Evolutionary conservation across 192 early-diverging fungal genomes (phyloP), one percentile per base, ranked within the genome.

Genomic region (Phlyctochytrium planicorne): DNA sequence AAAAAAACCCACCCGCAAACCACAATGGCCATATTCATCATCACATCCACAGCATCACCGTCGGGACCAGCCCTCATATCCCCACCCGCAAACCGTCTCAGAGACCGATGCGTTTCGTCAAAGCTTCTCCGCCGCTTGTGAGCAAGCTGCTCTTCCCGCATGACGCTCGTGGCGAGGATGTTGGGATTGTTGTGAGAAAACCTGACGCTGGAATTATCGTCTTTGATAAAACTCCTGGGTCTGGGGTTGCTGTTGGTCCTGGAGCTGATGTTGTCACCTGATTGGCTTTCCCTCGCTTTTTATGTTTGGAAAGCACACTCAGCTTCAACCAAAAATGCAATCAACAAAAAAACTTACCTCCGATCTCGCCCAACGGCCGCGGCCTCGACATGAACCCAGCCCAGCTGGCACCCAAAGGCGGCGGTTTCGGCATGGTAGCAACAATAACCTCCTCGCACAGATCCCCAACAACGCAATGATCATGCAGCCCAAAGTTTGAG

Each of bases 371-470:
- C n/a, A n/a, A n/a, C n/a, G n/a, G n/a, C n/a, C n/a, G n/a, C n/a
- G n/a, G n/a, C n/a, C n/a, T n/a, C n/a, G n/a, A n/a, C n/a, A n/a
- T n/a, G n/a, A n/a, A n/a, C n/a, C n/a, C n/a, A n/a, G n/a, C n/a
- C n/a, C n/a, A n/a, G n/a, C n/a, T n/a, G n/a, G n/a, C n/a, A n/a
- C n/a, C n/a, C n/a, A n/a, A n/a, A n/a, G 60, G 63, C 68, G 61
- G 29, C 23, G 71, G 68, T 33, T 62, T 60, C 6, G 71, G 71
- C 71, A 72, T 72, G 1, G 71, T 72, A 0, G 71, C 71, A 17
- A 53, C 14, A 6, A 72, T 59, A 0, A 71, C 6, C 29, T 72
- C 71, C 23, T 25, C 55, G 14, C 52, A 37, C 16, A 72, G 34
- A 10, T 62, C 1, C 17, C 71, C 71, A 23, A 63, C 34, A 16